A percentile compares a stretch with the other conserved stretches of the same genome.
phyloP scores from a whole-genome alignment of 2,329 filamentous ascomycete species.

The Trichoderma gracile region DNA sequence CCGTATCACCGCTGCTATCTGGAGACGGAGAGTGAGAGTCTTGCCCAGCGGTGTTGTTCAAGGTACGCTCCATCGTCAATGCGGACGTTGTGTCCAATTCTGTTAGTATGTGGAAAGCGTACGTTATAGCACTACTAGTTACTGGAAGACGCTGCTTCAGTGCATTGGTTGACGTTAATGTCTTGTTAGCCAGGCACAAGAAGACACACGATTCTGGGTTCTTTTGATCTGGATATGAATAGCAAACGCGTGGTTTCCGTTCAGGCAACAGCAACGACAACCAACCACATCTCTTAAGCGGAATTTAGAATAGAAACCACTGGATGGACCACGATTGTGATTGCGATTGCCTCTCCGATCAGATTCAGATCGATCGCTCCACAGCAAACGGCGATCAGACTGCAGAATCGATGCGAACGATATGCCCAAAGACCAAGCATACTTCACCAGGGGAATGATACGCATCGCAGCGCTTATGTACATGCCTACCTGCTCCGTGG shows the following conservation, averaged over 20 bases:
- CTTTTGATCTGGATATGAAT: neutral
- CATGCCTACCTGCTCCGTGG: neutral
- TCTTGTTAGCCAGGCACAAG: constrained; percentile 24
- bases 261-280: neutral
- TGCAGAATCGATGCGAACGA: constrained; percentile 20
- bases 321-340: neutral
- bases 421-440: constrained; percentile 8
- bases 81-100: neutral
- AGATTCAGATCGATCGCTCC: constrained; percentile 7
- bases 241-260: neutral
- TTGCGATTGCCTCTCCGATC: constrained; percentile 6
- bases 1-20: neutral
- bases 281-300: neutral
- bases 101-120: neutral
- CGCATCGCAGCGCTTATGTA: constrained; percentile 11
- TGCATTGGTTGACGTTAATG: constrained; percentile 8
- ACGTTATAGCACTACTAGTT: neutral
- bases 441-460: neutral
- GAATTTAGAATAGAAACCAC: too few relatives aligned
- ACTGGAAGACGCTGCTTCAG: neutral
- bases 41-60: neutral
- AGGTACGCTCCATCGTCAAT: neutral
- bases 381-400: constrained; percentile 5
- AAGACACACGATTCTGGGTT: neutral
- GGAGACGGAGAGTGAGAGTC: neutral